Evolutionary conservation across 164 flowering plant genomes (phyloP).

Genomic region (Cinnamomum chago): DNA sequence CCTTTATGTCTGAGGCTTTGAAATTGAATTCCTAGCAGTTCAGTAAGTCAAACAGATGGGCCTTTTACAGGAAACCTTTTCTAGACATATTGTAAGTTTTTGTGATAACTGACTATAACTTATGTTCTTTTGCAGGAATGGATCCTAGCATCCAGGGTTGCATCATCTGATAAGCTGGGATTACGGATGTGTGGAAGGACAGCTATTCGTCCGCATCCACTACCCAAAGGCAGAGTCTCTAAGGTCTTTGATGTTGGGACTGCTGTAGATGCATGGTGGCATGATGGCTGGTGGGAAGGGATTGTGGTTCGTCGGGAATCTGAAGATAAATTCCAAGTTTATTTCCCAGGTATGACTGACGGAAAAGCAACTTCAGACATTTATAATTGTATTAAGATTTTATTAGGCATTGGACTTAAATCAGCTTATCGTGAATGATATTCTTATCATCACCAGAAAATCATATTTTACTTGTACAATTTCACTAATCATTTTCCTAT

Average conservation of each 20-base stretch:
- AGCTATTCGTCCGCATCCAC: slow-evolving; percentile 49
- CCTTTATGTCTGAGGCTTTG: too few relatives aligned
- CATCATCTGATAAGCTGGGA: slow-evolving; percentile 50
- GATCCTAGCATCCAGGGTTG: slow-evolving; percentile 52
- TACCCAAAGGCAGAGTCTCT: slow-evolving; percentile 18
- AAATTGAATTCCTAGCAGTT: too few relatives aligned
- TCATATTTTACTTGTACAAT: too few relatives aligned
- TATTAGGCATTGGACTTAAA: too few relatives aligned
- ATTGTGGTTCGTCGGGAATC: slow-evolving; percentile 49
- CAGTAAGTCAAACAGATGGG: too few relatives aligned
- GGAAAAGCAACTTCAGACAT: too few relatives aligned
- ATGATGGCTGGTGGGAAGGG: slow-evolving; percentile 98
- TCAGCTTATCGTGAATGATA: too few relatives aligned
- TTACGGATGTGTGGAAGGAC: slow-evolving; percentile 45
- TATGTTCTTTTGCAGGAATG: slow-evolving; percentile 53
- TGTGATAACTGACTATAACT: background rate
- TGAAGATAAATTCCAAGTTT: slow-evolving; percentile 40
- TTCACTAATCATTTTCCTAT: too few relatives aligned
- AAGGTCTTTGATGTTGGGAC: slow-evolving; percentile 46
- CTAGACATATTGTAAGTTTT: too few relatives aligned
- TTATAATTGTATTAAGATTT: too few relatives aligned
- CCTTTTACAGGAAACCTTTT: too few relatives aligned
- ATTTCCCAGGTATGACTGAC: slow-evolving; percentile 62
- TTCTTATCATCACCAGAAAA: too few relatives aligned
- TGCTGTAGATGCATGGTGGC: slow-evolving; percentile 78